phyloP scores from a whole-genome alignment of 257 asterid genomes.

The Jaltomata sinuosa region DNA sequence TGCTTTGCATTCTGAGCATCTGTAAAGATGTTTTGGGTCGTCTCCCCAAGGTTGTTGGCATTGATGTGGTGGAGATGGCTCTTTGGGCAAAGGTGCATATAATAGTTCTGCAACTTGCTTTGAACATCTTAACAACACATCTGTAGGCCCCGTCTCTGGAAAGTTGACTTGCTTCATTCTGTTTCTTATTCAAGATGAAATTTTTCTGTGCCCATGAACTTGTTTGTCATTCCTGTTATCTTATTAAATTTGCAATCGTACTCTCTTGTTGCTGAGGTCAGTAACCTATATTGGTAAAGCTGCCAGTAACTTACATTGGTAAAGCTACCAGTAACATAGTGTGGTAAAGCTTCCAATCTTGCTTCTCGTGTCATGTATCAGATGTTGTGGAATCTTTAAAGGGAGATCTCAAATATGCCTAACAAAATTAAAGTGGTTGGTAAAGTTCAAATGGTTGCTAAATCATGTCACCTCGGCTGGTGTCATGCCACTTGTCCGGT shows the following conservation, averaged over 20 bases:
- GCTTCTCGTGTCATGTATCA: neutral
- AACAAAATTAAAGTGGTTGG: neutral
- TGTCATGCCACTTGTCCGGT: neutral
- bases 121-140: neutral
- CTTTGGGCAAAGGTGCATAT: slow-evolving; percentile 96
- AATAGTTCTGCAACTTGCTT: slow-evolving; percentile 3
- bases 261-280: neutral
- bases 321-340: neutral
- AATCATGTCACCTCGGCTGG: neutral
- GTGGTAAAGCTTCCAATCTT: neutral
- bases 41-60: slow-evolving; percentile 90
- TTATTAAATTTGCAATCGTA: neutral
- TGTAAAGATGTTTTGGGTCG: slow-evolving; percentile 82
- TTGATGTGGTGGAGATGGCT: slow-evolving; percentile 99
- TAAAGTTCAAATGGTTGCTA: neutral
- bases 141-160: neutral
- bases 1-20: slow-evolving; percentile 68
- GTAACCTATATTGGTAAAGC: neutral
- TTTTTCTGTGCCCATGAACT: neutral
- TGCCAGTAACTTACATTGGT: neutral
- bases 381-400: neutral
- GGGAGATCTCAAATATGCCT: neutral
- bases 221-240: neutral
- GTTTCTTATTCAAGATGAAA: neutral
- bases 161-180: neutral